Conservation (phyloP, 1,284 basidiomycete genomes). For the Athelia sp. region DNA sequence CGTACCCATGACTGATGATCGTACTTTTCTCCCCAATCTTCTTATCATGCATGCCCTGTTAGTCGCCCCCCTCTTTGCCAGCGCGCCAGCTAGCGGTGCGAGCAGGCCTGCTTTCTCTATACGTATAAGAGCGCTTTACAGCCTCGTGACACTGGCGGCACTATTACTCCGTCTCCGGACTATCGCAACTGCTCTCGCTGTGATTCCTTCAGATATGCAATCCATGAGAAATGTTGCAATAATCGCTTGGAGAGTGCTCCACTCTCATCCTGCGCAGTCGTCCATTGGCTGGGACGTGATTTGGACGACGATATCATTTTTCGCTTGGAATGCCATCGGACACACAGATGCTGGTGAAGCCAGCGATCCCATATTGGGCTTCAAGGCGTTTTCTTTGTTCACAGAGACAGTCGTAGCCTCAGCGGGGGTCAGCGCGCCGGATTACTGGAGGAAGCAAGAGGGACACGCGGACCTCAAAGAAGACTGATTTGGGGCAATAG, state of each 20-base stretch:
- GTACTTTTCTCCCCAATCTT: constrained; percentile 55
- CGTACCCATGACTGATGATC: constrained; percentile 45
- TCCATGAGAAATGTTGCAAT: constrained; percentile 2
- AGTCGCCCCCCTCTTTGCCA: constrained; percentile 44
- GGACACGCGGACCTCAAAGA: neutral
- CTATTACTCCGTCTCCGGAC: constrained; percentile 37
- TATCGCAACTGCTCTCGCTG: constrained; percentile 13
- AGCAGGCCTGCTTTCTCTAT: constrained; percentile 14
- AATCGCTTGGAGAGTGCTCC: constrained; percentile 30
- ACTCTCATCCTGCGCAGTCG: constrained; percentile 58
- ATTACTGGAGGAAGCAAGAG: neutral
- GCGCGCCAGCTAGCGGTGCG: constrained; percentile 6
- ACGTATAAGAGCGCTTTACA: constrained; percentile 28
- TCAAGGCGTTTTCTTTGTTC: neutral
- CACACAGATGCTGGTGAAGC: neutral
- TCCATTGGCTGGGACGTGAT: constrained; percentile 65
- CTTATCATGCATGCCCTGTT: constrained; percentile 61
- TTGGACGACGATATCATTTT: constrained; percentile 45
- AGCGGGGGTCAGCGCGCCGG: neutral
- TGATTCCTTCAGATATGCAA: neutral
- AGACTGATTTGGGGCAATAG: too few relatives aligned
- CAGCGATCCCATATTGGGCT: neutral
- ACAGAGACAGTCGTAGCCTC: neutral
- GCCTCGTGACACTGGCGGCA: constrained; percentile 29
- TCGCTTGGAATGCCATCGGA: constrained; percentile 25